Conservation (phyloP, 306 rosid genomes). For the Pyrus pyrifolia region DNA sequence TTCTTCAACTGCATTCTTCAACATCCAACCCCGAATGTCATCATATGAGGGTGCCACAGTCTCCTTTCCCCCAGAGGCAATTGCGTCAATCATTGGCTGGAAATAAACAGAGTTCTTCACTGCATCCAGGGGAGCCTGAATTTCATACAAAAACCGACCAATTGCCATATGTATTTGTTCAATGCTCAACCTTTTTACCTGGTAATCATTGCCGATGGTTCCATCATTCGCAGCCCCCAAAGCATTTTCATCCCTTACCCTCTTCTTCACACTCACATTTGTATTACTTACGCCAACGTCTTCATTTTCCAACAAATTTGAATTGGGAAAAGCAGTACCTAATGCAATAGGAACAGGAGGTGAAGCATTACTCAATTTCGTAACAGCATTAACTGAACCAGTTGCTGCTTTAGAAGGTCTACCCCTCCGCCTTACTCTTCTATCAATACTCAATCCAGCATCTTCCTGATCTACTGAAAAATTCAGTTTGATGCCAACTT, state of each 20-base stretch:
- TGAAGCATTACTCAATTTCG: conserved; percentile 3
- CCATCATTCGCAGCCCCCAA: conserved; percentile 5
- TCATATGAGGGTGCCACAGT: conserved; percentile 43
- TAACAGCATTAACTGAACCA: conserved; percentile 12
- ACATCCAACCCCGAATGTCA: conserved; percentile 66
- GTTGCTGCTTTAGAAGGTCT: background rate
- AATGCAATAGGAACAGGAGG: background rate
- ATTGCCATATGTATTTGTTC: conserved; percentile 50
- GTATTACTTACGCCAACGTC: conserved; percentile 6
- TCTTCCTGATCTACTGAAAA: background rate
- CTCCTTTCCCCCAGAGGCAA: conserved; percentile 38
- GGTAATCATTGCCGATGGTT: background rate
- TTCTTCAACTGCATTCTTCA: conserved; percentile 50
- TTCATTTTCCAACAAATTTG: conserved; percentile 5
- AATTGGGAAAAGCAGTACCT: background rate
- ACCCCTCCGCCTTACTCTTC: background rate
- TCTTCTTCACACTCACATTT: conserved; percentile 8
- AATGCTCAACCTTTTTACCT: conserved; percentile 14
- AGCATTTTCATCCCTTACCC: conserved; percentile 1
- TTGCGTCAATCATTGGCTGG: conserved; percentile 63
- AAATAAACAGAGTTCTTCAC: conserved; percentile 60
- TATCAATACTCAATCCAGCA: background rate
- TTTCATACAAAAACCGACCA: conserved; percentile 65
- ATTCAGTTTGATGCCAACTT: background rate
- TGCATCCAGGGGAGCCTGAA: conserved; percentile 62